Evolutionary conservation across 2,329 filamentous ascomycete species (phyloP).

Genomic region (Xylariaceae sp.): DNA sequence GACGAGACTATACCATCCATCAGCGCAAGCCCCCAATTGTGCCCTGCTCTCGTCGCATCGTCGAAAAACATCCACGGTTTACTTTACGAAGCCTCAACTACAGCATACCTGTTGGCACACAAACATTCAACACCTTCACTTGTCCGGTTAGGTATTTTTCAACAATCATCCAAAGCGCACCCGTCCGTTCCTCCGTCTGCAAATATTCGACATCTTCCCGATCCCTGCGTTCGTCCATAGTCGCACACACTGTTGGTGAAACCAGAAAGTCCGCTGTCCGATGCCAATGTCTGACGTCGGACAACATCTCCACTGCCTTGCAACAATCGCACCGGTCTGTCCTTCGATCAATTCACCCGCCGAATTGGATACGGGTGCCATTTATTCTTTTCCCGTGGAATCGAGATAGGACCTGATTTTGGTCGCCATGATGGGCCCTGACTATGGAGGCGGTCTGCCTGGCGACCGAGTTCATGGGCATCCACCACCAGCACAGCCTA

Average conservation of each 20-base stretch:
- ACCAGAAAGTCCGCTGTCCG: slow-evolving; percentile 23
- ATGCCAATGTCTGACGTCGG: slow-evolving; percentile 38
- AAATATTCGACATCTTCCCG: slow-evolving; percentile 18
- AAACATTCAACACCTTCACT: slow-evolving; percentile 18
- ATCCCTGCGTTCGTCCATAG: slow-evolving; percentile 24
- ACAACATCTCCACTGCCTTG: slow-evolving; percentile 29
- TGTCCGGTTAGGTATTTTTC: slow-evolving; percentile 12
- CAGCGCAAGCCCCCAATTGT: slow-evolving; percentile 20
- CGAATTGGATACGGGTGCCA: slow-evolving; percentile 9
- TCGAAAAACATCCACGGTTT: slow-evolving; percentile 22
- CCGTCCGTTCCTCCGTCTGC: slow-evolving; percentile 3
- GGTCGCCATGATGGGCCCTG: slow-evolving; percentile 38
- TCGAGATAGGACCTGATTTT: slow-evolving; percentile 29
- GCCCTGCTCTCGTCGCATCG: slow-evolving; percentile 23
- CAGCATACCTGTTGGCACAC: slow-evolving; percentile 5
- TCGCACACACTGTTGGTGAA: slow-evolving; percentile 28
- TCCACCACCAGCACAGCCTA: slow-evolving; percentile 27
- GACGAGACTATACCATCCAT: slow-evolving; percentile 10
- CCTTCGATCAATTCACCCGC: slow-evolving; percentile 22
- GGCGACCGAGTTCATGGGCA: slow-evolving; percentile 38
- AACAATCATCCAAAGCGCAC: neutral
- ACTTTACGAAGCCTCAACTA: slow-evolving; percentile 16
- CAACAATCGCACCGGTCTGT: slow-evolving; percentile 26
- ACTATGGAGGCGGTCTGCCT: slow-evolving; percentile 40
- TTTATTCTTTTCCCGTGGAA: slow-evolving; percentile 11